Conservation (phyloP, 495 filamentous ascomycete species). For the Darksidea phi region DNA sequence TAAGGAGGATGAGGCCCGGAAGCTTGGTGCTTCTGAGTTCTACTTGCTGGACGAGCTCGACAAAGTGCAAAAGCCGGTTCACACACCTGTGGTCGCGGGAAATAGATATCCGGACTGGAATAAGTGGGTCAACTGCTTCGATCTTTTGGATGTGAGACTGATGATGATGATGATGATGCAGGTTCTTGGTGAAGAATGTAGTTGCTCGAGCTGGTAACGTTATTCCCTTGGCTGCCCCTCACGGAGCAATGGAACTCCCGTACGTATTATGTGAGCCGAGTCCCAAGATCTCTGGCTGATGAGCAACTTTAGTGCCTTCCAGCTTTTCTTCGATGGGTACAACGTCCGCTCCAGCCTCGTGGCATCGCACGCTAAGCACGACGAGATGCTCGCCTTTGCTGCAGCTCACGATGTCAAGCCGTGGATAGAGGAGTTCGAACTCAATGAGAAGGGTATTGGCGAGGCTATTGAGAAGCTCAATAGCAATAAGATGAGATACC, state of each 20-base stretch:
- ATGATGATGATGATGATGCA: constrained; percentile 7
- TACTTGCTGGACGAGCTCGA: constrained; percentile 36
- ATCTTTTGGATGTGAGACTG: not conserved
- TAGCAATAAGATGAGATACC: constrained; percentile 22
- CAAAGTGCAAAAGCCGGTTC: constrained; percentile 36
- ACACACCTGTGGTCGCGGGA: constrained; percentile 39
- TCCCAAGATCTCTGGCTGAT: not conserved
- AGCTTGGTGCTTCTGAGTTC: constrained; percentile 43
- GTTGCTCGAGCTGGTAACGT: constrained; percentile 27
- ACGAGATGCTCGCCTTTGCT: constrained; percentile 33
- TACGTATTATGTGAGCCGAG: constrained; percentile 1
- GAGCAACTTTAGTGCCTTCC: constrained; percentile 9
- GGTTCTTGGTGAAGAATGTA: constrained; percentile 30
- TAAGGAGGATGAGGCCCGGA: constrained; percentile 42
- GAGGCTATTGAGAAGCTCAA: constrained; percentile 26
- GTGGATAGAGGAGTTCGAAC: constrained; percentile 24
- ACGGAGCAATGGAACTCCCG: constrained; percentile 20
- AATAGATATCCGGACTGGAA: constrained; percentile 37
- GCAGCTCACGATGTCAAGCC: constrained; percentile 26
- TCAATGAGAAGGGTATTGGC: constrained; percentile 26
- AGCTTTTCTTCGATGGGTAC: constrained; percentile 31
- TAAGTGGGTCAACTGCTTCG: constrained; percentile 17
- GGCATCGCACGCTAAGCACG: constrained; percentile 20
- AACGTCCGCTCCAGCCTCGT: constrained; percentile 29
- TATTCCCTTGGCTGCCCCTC: constrained; percentile 23